Percentiles rank a stretch among this genome's conserved stretches.
These are phyloP conservation scores for Aspergillus japonicus DNA, from an alignment of 2,329 filamentous ascomycete genomes.

Conservation along the genomic window DNA sequence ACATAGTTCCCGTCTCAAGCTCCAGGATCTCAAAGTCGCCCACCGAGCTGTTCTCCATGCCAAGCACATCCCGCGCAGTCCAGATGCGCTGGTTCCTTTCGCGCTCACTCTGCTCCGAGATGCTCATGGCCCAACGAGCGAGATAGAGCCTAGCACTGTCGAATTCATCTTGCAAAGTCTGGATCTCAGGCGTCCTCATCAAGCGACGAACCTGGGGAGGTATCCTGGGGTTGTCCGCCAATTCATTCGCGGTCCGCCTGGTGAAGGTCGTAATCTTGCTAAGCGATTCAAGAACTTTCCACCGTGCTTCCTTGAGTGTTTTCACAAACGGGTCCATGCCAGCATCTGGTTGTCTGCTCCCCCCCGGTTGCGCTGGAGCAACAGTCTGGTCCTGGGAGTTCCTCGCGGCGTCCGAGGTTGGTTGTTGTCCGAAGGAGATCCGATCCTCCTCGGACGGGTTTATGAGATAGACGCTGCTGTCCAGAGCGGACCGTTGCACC, in stretches of 20 bases:
- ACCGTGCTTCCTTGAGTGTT: conserved; percentile 88
- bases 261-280: conserved; percentile 98
- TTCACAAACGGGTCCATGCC: conserved; percentile 92
- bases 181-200: conserved; percentile 88
- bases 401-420: conserved; percentile 44
- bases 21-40: conserved; percentile 95
- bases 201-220: conserved; percentile 84
- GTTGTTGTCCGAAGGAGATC: conserved; percentile 65
- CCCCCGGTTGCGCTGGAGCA: conserved; percentile 33
- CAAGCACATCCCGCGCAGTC: conserved; percentile 88
- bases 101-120: conserved; percentile 91
- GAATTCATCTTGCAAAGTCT: conserved; percentile 93
- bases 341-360: conserved; percentile 55
- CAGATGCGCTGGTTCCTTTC: conserved; percentile 85
- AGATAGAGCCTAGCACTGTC: conserved; percentile 94
- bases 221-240: conserved; percentile 85
- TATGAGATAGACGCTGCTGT: conserved; percentile 87
- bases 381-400: conserved; percentile 36
- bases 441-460: conserved; percentile 85
- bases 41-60: conserved; percentile 90
- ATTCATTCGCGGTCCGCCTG: conserved; percentile 82
- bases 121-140: conserved; percentile 97
- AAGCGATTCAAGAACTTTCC: conserved; percentile 95
- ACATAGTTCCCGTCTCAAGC: conserved; percentile 68
- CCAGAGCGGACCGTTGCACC: conserved; percentile 79